Evolutionary conservation across 176 grass and related monocot genomes (phyloP).

Genomic region (Phoenix roebelenii): DNA sequence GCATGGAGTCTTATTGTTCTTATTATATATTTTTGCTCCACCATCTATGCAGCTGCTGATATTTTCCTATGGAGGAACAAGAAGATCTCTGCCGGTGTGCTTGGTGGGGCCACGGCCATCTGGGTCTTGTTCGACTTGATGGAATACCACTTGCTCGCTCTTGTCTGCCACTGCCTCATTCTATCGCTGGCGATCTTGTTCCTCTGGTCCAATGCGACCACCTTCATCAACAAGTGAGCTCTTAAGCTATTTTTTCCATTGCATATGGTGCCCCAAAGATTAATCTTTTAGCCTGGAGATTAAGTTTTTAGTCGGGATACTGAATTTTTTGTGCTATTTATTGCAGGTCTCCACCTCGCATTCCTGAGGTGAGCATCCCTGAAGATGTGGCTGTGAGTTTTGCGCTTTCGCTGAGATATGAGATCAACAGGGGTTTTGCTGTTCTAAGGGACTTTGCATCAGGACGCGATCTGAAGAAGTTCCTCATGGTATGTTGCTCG

Average conservation of each 20-base stretch:
- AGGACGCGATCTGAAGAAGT: slow-evolving; percentile 59
- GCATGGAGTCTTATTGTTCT: no score
- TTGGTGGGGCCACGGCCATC: slow-evolving; percentile 57
- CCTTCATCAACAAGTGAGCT: slow-evolving; percentile 58
- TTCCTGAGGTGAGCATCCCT: slow-evolving; percentile 66
- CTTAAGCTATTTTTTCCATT: background rate
- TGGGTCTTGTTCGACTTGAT: slow-evolving; percentile 74
- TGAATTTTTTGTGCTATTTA: slow-evolving; percentile 2
- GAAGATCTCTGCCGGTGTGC: slow-evolving; percentile 47
- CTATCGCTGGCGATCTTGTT: slow-evolving; percentile 37
- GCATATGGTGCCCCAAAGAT: no score
- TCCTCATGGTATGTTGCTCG: slow-evolving; percentile 35
- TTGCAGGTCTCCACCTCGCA: slow-evolving; percentile 40
- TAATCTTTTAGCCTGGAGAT: no score
- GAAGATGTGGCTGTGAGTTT: slow-evolving; percentile 51
- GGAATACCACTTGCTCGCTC: slow-evolving; percentile 54
- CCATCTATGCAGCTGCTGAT: slow-evolving; percentile 59
- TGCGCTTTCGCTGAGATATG: slow-evolving; percentile 29
- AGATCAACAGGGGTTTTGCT: slow-evolving; percentile 46
- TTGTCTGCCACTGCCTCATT: slow-evolving; percentile 57
- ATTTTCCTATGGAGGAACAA: slow-evolving; percentile 78
- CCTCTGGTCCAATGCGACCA: slow-evolving; percentile 58
- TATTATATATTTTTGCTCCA: background rate
- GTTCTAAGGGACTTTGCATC: slow-evolving; percentile 47
- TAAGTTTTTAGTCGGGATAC: background rate